Evolutionary conservation across 179 eudicot species (phyloP), one percentile per base, ranked within the genome.

Genomic region (Carnegiea gigantea): DNA sequence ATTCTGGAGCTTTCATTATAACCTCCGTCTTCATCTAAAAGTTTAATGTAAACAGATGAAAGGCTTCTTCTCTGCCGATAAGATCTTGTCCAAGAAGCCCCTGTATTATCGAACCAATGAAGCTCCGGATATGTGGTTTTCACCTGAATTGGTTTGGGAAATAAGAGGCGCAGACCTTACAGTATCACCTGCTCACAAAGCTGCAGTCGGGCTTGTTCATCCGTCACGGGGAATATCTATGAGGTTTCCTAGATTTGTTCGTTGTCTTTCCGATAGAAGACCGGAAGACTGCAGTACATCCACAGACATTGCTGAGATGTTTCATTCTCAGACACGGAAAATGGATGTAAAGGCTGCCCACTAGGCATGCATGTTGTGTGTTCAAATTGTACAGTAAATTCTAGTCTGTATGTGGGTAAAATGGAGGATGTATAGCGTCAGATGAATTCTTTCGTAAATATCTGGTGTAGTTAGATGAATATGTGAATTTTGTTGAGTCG

Each of bases 141-240:
- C 91, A 74, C 89, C 97, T 0, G 98, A 93, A 82, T 77, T 93
- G 60, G 98, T 96, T 3, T 96, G 99, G 99, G 93, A 89, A 85
- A 92, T 96, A 79, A 95, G 88, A 86, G 98, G 99, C 30, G 97
- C 99, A 8, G 98, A 96, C 79, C 90, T 96, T 78, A 96, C 95
- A 5, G 86, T 96, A 38, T 96, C 99, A 6, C 99, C 98, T 9
- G 98, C 90, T 82, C 98, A 95, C 90, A 92, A 92, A 77, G 99
- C 99, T 76, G 99, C 97, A 54, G 84, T 90, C 6, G 97, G 98
- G 20, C 83, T 93, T 53, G 95, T 93, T 78, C 99, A 96, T 84
- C 93, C 93, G n/a, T 87, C 95, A 23, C 93, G 97, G 28, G 99
- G 98, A 54, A 92, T 96, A 54, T 96, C 98, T 9, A 82, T 96